A percentile compares a stretch with the other conserved stretches of the same genome.
These are phyloP conservation scores for Thinopyrum elongatum DNA, from an alignment of 176 grass and related monocot genomes.

Conservation along the genomic window DNA sequence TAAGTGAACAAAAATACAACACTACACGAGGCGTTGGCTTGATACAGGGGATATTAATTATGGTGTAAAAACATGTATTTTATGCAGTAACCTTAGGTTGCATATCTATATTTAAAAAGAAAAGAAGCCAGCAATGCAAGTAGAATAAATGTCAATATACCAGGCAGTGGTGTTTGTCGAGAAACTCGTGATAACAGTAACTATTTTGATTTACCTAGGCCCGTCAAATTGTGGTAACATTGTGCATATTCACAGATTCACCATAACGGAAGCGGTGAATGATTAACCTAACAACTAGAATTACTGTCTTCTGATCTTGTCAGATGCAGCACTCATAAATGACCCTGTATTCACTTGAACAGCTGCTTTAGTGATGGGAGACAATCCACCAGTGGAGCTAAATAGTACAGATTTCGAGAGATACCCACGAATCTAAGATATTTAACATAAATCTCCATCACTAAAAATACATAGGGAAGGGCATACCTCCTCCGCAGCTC, in stretches of 20 bases:
- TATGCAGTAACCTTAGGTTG: not conserved
- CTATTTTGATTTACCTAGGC: not conserved
- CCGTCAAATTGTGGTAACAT: not conserved
- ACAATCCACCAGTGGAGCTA: not conserved
- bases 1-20: not conserved
- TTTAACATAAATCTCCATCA: constrained; percentile 17
- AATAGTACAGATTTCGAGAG: not conserved
- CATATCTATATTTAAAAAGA: not conserved
- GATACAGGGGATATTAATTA: not conserved
- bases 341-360: not conserved
- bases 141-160: not conserved
- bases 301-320: not conserved
- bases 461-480: not conserved
- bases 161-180: not conserved
- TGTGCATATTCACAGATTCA: not conserved
- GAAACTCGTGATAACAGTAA: not conserved
- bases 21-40: not conserved
- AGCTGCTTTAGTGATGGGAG: not conserved
- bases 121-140: not conserved
- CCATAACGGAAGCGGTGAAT: not conserved
- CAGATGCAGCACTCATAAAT: constrained; percentile 7
- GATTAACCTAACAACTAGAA: not conserved
- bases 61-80: not conserved
- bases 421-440: not conserved
- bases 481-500: constrained; percentile 91